Percentiles rank a stretch among this genome's conserved stretches.
phyloP scores from a whole-genome alignment of 2,329 filamentous ascomycete species.

The Lasiodiplodia sp. region DNA sequence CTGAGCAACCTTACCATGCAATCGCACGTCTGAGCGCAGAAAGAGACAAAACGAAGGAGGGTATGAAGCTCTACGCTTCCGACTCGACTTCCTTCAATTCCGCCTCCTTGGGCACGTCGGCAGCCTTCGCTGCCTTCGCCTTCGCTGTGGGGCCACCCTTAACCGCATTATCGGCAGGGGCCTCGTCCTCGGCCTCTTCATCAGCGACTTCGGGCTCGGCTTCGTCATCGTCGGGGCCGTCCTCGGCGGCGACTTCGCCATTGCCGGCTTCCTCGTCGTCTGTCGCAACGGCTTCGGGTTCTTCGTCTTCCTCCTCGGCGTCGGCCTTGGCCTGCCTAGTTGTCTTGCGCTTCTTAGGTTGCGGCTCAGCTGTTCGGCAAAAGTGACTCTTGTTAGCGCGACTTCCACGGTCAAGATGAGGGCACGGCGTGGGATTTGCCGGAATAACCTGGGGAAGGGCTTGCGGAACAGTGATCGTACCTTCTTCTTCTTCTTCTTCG shows the following conservation, averaged over 20 bases:
- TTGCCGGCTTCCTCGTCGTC: constrained; percentile 37
- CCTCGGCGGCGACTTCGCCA: constrained; percentile 35
- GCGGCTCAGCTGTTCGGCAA: constrained; percentile 33
- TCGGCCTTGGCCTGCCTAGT: constrained; percentile 34
- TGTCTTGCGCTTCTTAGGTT: constrained; percentile 41
- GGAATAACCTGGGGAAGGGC: background rate
- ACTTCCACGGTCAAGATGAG: background rate
- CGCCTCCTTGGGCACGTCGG: constrained; percentile 41
- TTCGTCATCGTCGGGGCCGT: constrained; percentile 31
- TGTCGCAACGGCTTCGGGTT: constrained; percentile 31
- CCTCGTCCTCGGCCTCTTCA: constrained; percentile 35
- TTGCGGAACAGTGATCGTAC: background rate
- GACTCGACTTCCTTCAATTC: constrained; percentile 41
- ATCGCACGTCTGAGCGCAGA: no score
- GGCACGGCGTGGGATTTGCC: background rate
- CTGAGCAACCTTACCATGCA: background rate
- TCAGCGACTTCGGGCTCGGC: constrained; percentile 32
- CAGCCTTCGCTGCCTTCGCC: constrained; percentile 40
- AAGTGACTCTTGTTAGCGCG: background rate
- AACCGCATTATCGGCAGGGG: constrained; percentile 38
- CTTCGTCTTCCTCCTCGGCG: constrained; percentile 32
- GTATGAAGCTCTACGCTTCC: constrained; percentile 31
- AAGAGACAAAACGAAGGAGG: background rate
- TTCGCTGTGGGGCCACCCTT: constrained; percentile 40
- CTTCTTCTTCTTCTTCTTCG: constrained; percentile 21